Evolutionary conservation across 2,329 filamentous ascomycete genomes (phyloP).

Genomic region (Stylonectria norvegica): DNA sequence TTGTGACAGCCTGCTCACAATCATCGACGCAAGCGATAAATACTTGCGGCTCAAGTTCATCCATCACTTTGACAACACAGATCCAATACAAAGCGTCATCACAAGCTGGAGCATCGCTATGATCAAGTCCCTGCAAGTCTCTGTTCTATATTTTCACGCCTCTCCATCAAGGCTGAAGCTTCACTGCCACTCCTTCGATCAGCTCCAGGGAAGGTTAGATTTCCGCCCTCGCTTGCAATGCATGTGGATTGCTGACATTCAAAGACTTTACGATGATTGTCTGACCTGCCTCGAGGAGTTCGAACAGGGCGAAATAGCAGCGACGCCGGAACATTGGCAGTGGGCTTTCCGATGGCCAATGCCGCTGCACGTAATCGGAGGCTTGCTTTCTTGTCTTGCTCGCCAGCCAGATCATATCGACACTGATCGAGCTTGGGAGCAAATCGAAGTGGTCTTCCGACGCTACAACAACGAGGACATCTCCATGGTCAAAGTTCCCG

Average conservation of each 20-base stretch:
- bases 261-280: slow-evolving; percentile 15
- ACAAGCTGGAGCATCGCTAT: slow-evolving; percentile 11
- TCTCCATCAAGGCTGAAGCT: slow-evolving; percentile 9
- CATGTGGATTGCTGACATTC: background rate
- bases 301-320: slow-evolving; percentile 10
- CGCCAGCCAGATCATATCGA: slow-evolving; percentile 11
- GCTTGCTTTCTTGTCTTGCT: slow-evolving; percentile 11
- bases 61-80: slow-evolving; percentile 14
- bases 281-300: slow-evolving; percentile 16
- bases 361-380: slow-evolving; percentile 14
- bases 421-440: slow-evolving; percentile 15
- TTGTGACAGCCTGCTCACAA: slow-evolving; percentile 11
- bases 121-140: slow-evolving; percentile 13
- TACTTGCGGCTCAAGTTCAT: slow-evolving; percentile 13
- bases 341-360: slow-evolving; percentile 18
- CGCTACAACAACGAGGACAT: slow-evolving; percentile 16
- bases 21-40: slow-evolving; percentile 11
- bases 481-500: slow-evolving; percentile 14
- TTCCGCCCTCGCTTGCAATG: background rate
- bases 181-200: slow-evolving; percentile 13
- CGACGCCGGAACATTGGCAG: slow-evolving; percentile 12
- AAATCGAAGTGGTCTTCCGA: slow-evolving; percentile 12
- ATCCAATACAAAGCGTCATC: slow-evolving; percentile 14
- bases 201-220: slow-evolving; percentile 11
- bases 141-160: slow-evolving; percentile 13